Base-by-base conservation (phyloP, 2,329 filamentous ascomycete species). In the Knufia petricola region DNA sequence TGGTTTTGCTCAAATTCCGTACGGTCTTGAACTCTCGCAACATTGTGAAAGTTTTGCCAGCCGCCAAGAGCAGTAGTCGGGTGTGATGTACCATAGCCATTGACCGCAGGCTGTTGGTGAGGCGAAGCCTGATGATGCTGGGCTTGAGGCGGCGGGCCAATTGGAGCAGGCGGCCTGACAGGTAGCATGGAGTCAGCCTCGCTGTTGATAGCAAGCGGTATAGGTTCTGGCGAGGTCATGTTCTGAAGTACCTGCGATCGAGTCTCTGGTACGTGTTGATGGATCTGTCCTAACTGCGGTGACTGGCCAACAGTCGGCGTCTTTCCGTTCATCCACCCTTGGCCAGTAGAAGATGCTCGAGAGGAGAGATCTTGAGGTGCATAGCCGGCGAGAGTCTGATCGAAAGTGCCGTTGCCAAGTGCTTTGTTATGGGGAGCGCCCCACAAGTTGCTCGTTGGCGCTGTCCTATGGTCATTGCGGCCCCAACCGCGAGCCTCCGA, bases 371-470 rank as follows among this genome's bases (percentile, higher is more conserved):
- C 65, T 38, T 69, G 67, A 34, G 69, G 61, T 39, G 74, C 66
- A 48, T 73, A 74, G 34, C 69, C 69, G 28, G 68, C 67, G 48
- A 76, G 71, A 50, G 63, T 65, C 50, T 70, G 71, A 53, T 79
- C 77, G 55, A 82, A 82, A 1, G 77, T 79, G 24, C 78, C 79
- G 62, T 82, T 82, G 13, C 79, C 79, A 34, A 82, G 70, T 21
- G 75, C 74, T 56, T 75, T 72, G 52, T 78, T 74, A 57, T 70
- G 70, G 31, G 75, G 67, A 31, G 75, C 70, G 48, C 78, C 79
- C 79, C 79, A 82, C 26, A 79, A 73, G 55, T 77, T 79, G 46
- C 67, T 60, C 53, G 66, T 54, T 30, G 65, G 60, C 40, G 59
- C 60, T 17, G 66, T 56, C 17, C 61, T 58, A 47, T 66, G 62